Evolutionary conservation across 108 stramenopile species (phyloP), one percentile per base, ranked within the genome.

Genomic region (Skeletonema potamos): DNA sequence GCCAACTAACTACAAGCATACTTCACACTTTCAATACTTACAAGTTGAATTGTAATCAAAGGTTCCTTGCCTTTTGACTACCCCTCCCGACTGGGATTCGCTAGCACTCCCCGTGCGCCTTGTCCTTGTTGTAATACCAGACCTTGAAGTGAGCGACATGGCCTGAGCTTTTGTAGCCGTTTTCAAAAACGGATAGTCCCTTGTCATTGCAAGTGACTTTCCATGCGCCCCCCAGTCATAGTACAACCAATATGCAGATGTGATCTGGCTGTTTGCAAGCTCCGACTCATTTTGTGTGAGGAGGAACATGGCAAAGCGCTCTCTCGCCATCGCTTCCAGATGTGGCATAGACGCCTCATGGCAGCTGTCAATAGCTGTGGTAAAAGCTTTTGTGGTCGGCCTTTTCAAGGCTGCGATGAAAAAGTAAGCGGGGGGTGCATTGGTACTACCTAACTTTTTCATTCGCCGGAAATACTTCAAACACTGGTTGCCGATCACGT

Each of bases 281-380:
- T 30, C 28, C 39, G 36, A 7, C 4, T 61, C 24, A n/a, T 56
- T 43, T 7, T 58, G 43, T 0, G 59, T 58, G 12, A 43, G 39
- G 11, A 70, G 57, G 32, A 75, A 61, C 29, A 68, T 24, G 10
- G 67, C 81, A 54, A 58, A 76, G 27, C 62, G 71, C 62, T 82
- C 81, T 46, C 68, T 77, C 41, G 70, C 75, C 48, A 82, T 51
- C 7, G 81, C 81, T 66, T 71, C 71, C 41, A 82, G 24, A 39
- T 82, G 70, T 2, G 43, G 32, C 32, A 77, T 22, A 6, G 44
- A 20, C 0, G 27, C 41, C 20, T 65, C 43, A 6, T 17, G 4
- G 62, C 81, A 82, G 10, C 56, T 61, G 22, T 48, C 58, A 24
- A 82, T 77, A 3, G 81, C 81, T 11, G 58, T 36, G 7, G 61